These are phyloP conservation scores for Tulasnella sp. DNA, from an alignment of 768 basidiomycete species.

Conservation along the genomic window DNA sequence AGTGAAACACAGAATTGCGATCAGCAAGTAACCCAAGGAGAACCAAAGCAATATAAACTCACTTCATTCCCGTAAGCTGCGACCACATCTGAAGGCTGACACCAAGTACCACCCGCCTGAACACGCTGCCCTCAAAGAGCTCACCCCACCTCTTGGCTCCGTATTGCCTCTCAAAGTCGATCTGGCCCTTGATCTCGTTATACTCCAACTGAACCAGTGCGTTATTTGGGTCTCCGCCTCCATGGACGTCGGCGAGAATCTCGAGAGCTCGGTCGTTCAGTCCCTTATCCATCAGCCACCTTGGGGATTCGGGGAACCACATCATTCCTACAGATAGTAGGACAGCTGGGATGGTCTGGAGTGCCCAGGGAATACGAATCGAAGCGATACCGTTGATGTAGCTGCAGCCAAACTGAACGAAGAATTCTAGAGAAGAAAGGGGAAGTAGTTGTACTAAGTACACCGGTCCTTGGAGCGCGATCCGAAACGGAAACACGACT, in stretches of 20 bases:
- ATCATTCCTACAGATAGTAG: slow-evolving; percentile 59
- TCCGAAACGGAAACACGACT: slow-evolving; percentile 28
- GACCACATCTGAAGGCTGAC: slow-evolving; percentile 71
- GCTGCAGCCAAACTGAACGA: slow-evolving; percentile 35
- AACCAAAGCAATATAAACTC: too few relatives aligned
- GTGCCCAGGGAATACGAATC: slow-evolving; percentile 63
- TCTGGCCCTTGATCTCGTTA: slow-evolving; percentile 48
- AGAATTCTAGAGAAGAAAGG: slow-evolving; percentile 45
- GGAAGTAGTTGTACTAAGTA: slow-evolving; percentile 37
- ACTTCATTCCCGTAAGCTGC: slow-evolving; percentile 65
- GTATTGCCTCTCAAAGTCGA: slow-evolving; percentile 48
- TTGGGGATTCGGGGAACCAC: slow-evolving; percentile 74
- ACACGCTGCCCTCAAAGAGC: slow-evolving; percentile 52
- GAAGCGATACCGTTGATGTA: slow-evolving; percentile 44
- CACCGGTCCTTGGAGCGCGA: slow-evolving; percentile 31
- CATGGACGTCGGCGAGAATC: slow-evolving; percentile 47
- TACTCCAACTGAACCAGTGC: slow-evolving; percentile 61
- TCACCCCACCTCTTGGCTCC: slow-evolving; percentile 64
- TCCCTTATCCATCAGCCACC: slow-evolving; percentile 70
- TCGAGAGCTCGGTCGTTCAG: slow-evolving; percentile 62
- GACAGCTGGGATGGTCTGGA: slow-evolving; percentile 65
- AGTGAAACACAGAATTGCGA: neutral
- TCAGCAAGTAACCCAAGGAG: neutral
- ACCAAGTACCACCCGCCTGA: slow-evolving; percentile 62
- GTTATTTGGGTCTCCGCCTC: slow-evolving; percentile 40